phyloP scores from a whole-genome alignment of 768 basidiomycete genomes.

The Panaeolus cyanescens region DNA sequence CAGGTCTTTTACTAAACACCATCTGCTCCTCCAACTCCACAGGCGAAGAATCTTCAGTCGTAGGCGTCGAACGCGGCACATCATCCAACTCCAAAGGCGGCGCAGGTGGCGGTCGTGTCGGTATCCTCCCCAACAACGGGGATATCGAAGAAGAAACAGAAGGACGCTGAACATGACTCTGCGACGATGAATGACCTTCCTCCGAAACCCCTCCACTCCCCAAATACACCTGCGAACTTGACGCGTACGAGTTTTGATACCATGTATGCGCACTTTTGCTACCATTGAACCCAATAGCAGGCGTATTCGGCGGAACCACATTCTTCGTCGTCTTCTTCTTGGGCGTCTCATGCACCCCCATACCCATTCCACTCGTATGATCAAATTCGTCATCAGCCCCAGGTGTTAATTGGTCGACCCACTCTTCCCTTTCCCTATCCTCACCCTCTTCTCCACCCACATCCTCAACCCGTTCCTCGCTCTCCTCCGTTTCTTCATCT shows the following conservation, averaged over 20 bases:
- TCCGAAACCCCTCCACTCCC: constrained; percentile 12
- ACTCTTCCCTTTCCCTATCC: constrained; percentile 3
- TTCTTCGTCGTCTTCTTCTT: background rate
- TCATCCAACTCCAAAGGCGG: constrained; percentile 13
- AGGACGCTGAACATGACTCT: background rate
- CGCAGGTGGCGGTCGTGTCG: constrained; percentile 18
- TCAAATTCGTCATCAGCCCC: background rate
- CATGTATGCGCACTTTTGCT: background rate
- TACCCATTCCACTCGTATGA: background rate
- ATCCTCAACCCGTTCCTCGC: background rate
- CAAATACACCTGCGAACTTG: constrained; percentile 29
- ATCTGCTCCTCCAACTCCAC: background rate
- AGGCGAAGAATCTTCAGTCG: background rate
- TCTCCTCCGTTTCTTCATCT: constrained; percentile 4
- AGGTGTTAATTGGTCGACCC: constrained; percentile 3
- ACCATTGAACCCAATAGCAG: background rate
- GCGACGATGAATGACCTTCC: background rate
- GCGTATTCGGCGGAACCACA: background rate
- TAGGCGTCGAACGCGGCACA: background rate
- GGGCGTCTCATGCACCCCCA: constrained; percentile 2
- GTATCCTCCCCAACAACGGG: no score
- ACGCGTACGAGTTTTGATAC: constrained; percentile 17
- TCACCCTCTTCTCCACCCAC: constrained; percentile 5
- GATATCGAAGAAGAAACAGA: constrained; percentile 5
- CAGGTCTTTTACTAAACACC: background rate